A percentile compares a stretch with the other conserved stretches of the same genome.
Conservation (phyloP, 1,139 yeast genomes). For the Nakaseomyces delphensis region DNA sequence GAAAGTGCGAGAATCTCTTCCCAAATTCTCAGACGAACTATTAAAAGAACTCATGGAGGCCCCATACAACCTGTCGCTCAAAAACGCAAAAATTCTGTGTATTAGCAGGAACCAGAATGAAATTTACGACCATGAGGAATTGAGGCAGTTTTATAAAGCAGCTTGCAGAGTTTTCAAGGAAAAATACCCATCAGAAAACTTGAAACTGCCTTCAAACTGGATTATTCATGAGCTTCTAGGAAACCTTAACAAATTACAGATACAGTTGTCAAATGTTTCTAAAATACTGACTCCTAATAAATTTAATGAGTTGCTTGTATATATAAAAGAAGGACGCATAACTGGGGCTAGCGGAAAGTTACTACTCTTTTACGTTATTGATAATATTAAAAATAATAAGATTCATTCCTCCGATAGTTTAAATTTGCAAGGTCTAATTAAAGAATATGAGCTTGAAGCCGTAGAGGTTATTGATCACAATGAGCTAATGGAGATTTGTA, state of each 20-base stretch:
- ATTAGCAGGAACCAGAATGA: slow-evolving; percentile 23
- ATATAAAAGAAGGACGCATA: slow-evolving; percentile 34
- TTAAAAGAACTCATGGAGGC: slow-evolving; percentile 39
- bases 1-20: slow-evolving; percentile 38
- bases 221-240: slow-evolving; percentile 76
- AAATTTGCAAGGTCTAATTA: slow-evolving; percentile 37
- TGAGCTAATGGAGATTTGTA: slow-evolving; percentile 44
- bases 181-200: slow-evolving; percentile 16
- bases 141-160: slow-evolving; percentile 46
- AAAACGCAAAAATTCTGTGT: slow-evolving; percentile 40
- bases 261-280: slow-evolving; percentile 33
- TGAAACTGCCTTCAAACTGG: slow-evolving; percentile 63
- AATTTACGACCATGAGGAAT: slow-evolving; percentile 31
- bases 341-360: slow-evolving; percentile 60
- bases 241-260: slow-evolving; percentile 45
- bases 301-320: slow-evolving; percentile 39
- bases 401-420: slow-evolving; percentile 25
- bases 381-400: slow-evolving; percentile 15
- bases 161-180: background rate
- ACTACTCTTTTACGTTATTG: slow-evolving; percentile 51
- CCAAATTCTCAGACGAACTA: slow-evolving; percentile 56
- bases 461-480: slow-evolving; percentile 17
- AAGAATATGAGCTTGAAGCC: slow-evolving; percentile 44
- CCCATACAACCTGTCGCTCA: slow-evolving; percentile 54
- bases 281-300: slow-evolving; percentile 33